phyloP scores from a whole-genome alignment of 108 stramenopile species.

The Nitzschia putrida region DNA sequence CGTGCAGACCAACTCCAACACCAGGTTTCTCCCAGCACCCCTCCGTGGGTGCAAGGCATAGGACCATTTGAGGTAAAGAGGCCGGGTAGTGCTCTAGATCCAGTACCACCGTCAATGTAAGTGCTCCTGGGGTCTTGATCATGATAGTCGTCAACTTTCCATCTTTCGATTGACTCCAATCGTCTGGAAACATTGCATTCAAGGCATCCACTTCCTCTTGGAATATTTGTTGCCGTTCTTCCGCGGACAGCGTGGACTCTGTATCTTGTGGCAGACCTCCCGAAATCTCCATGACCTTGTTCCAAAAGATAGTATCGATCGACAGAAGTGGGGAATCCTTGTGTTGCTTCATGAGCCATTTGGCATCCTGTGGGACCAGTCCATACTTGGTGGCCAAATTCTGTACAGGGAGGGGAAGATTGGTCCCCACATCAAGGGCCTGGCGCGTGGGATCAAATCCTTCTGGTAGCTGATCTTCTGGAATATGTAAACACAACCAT shows the following conservation, averaged over 20 bases:
- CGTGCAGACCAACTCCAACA: slow-evolving; percentile 43
- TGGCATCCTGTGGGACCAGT: slow-evolving; percentile 49
- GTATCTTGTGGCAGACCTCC: neutral
- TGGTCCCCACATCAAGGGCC: slow-evolving; percentile 64
- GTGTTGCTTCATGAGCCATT: slow-evolving; percentile 22
- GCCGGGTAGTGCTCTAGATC: slow-evolving; percentile 17
- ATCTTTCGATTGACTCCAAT: slow-evolving; percentile 16
- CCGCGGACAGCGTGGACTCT: neutral
- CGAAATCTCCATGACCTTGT: slow-evolving; percentile 27
- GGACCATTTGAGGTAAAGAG: slow-evolving; percentile 23
- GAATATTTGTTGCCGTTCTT: slow-evolving; percentile 38
- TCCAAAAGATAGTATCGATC: slow-evolving; percentile 47
- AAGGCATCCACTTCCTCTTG: slow-evolving; percentile 75
- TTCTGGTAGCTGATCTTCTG: slow-evolving; percentile 80
- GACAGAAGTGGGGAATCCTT: slow-evolving; percentile 4
- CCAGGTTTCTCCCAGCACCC: slow-evolving; percentile 9
- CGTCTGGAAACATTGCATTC: slow-evolving; percentile 65
- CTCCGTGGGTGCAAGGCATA: slow-evolving; percentile 2
- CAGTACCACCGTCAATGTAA: neutral
- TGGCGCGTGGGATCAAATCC: slow-evolving; percentile 83
- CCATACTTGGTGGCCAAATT: slow-evolving; percentile 42
- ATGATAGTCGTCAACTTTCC: neutral
- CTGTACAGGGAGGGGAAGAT: neutral
- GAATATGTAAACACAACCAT: slow-evolving; percentile 75
- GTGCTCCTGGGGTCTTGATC: slow-evolving; percentile 31